Evolutionary conservation across 805 yeast species (phyloP).

Genomic region (Saturnispora bothae): DNA sequence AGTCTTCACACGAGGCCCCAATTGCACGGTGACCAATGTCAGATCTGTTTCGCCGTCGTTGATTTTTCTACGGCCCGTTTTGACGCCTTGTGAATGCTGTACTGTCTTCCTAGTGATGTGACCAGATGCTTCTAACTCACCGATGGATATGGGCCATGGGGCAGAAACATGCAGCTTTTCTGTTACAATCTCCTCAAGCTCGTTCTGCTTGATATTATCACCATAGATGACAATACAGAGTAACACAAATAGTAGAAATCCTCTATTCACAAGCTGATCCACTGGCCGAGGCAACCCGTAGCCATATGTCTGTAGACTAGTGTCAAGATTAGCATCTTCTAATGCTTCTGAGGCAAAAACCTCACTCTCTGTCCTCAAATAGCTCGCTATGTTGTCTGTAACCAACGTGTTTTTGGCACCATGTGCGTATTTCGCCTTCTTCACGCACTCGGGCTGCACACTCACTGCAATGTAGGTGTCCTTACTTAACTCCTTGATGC

Average conservation of each 20-base stretch:
- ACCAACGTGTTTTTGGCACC: no score
- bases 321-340: no score
- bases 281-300: constrained; percentile 21
- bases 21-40: neutral
- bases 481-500: constrained; percentile 15
- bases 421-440: no score
- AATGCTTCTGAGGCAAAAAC: no score
- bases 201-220: constrained; percentile 21
- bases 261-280: constrained; percentile 17
- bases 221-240: constrained; percentile 20
- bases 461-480: no score
- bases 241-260: constrained; percentile 21
- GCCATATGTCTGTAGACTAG: no score
- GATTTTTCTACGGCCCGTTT: neutral
- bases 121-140: constrained; percentile 1
- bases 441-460: no score
- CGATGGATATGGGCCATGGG: no score
- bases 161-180: constrained; percentile 17
- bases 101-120: neutral
- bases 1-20: constrained; percentile 10
- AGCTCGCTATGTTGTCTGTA: no score
- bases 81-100: neutral
- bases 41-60: neutral
- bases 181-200: constrained; percentile 17
- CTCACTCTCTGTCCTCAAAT: no score